phyloP scores from a whole-genome alignment of 2,329 filamentous ascomycete species.

The Fusarium denticulatum region DNA sequence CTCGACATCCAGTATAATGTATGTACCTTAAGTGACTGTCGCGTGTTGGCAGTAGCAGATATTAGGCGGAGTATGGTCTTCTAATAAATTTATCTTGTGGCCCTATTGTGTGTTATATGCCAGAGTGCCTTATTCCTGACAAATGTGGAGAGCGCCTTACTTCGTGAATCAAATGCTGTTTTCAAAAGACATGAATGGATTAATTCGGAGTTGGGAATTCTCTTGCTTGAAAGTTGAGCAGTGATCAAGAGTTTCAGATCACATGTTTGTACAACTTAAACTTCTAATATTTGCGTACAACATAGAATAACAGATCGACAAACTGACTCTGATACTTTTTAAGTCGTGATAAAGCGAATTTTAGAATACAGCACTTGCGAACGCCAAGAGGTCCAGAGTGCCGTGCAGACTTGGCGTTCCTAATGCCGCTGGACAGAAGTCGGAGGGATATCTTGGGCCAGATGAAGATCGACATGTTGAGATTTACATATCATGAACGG shows the following conservation, averaged over 20 bases:
- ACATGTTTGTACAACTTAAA: background rate
- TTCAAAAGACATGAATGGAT: background rate
- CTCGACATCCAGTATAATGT: background rate
- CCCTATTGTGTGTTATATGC: background rate
- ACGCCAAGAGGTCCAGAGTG: slow-evolving; percentile 10
- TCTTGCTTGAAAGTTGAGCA: background rate
- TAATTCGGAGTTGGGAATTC: background rate
- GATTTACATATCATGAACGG: background rate
- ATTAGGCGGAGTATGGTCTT: background rate
- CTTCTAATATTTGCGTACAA: too few species aligned
- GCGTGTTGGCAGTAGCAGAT: background rate
- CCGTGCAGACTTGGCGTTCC: slow-evolving; percentile 5
- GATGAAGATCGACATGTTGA: slow-evolving; percentile 19
- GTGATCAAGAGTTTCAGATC: background rate
- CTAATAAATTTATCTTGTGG: background rate
- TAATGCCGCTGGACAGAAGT: background rate
- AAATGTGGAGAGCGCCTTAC: background rate
- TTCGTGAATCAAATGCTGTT: background rate
- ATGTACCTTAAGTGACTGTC: too few species aligned
- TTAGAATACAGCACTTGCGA: background rate
- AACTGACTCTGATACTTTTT: background rate
- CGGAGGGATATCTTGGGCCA: background rate
- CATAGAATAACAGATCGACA: background rate
- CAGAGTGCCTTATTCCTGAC: background rate
- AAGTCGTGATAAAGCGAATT: background rate